Evolutionary conservation across 148 eudicot genomes (phyloP), one percentile per base, ranked within the genome.

Genomic region (Rhododendron simsii): DNA sequence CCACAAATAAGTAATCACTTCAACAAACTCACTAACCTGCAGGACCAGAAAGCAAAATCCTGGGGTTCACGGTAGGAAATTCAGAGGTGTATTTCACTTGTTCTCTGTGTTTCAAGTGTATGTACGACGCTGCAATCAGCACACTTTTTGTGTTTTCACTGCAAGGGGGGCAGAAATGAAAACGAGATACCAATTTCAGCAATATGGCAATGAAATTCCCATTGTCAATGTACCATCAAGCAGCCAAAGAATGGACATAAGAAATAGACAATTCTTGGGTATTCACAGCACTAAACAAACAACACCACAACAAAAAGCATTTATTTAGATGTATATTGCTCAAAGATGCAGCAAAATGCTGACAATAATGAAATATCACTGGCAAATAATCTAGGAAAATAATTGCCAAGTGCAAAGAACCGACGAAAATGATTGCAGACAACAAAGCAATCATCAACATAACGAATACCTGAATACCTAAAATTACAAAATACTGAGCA

Each of bases 21-120:
- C 50, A 63, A 76, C 55, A 39, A 80, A 39, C 18, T 76, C 37
- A 84, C 88, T 74, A 73, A 96, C 99, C 98, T 91, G 98, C 94
- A 50, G 98, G 99, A 89, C 99, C 99, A 61, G 98, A 95, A 73
- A 96, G 98, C 89, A 96, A 93, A 87, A 96, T 93, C 87, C 96
- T 91, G 33, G 99, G 99, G 86, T 93, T 95, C 86, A 96, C 87
- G 73, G 98, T 95, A 59, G 96, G 91, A 65, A 96, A 94, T 74
- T 94, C 96, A 21, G 96, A 91, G 0, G 98, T 91, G 89, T 90
- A 94, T 89, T 95, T 96, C 35, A 91, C 96, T 91, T 92, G 95
- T 78, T 93, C 95, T 89, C 80, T 92, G 88, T 94, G 96, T 93
- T 93, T 96, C 88, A 96, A 80, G 88, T 94, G 98, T 90, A 95